Conservation (phyloP, 192 early-diverging fungal species). For the Dispira simplex region DNA sequence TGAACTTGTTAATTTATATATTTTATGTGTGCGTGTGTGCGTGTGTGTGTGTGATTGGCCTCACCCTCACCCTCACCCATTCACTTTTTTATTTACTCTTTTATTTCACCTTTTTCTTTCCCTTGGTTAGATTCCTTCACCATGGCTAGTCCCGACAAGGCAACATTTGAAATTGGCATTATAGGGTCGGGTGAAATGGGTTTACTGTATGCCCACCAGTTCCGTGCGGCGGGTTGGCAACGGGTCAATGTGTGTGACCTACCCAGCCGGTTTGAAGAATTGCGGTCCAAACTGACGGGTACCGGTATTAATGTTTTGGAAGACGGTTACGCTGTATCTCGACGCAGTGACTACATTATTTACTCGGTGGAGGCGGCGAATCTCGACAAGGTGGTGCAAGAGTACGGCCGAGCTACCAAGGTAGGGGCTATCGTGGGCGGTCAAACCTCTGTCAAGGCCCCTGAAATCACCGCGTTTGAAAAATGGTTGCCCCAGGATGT, state of each 20-base stretch:
- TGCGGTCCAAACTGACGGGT: slow-evolving; percentile 40
- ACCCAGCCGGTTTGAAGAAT: slow-evolving; percentile 51
- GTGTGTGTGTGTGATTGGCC: no score
- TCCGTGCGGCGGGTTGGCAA: slow-evolving; percentile 68
- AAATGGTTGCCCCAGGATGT: slow-evolving; percentile 74
- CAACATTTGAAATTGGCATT: slow-evolving; percentile 62
- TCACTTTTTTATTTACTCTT: not conserved
- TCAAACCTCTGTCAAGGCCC: slow-evolving; percentile 91
- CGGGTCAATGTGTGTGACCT: slow-evolving; percentile 80
- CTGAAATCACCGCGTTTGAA: slow-evolving; percentile 84
- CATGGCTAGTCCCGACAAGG: slow-evolving; percentile 25
- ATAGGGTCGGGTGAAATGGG: slow-evolving; percentile 97
- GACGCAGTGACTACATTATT: slow-evolving; percentile 77
- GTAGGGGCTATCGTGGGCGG: slow-evolving; percentile 78
- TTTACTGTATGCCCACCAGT: slow-evolving; percentile 60
- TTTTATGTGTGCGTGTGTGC: no score
- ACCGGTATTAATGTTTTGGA: slow-evolving; percentile 33
- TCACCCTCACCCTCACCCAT: no score
- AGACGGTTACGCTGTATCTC: slow-evolving; percentile 75
- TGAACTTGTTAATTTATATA: no score
- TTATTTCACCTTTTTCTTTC: slow-evolving; percentile 1
- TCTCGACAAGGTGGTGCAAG: slow-evolving; percentile 59
- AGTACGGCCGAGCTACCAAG: slow-evolving; percentile 84
- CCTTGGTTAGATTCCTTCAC: not conserved
- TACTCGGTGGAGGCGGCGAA: slow-evolving; percentile 91